These are phyloP conservation scores for Fusarium sarcochroum DNA, from an alignment of 2,329 filamentous ascomycete genomes.

Conservation along the genomic window DNA sequence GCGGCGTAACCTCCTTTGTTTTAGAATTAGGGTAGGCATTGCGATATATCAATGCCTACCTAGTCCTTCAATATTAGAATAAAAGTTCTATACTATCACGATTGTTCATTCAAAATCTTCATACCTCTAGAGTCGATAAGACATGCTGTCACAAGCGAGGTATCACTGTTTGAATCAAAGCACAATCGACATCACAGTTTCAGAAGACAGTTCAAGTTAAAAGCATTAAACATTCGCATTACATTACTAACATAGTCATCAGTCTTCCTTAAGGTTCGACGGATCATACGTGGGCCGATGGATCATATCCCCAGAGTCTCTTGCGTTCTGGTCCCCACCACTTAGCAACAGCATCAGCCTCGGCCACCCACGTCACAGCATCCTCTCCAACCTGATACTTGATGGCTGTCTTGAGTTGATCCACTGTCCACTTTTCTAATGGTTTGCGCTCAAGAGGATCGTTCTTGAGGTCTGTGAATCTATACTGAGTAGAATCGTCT, in stretches of 20 bases:
- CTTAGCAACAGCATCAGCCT: conserved; percentile 40
- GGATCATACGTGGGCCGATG: conserved; percentile 27
- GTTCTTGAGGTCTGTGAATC: conserved; percentile 50
- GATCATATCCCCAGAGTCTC: conserved; percentile 43
- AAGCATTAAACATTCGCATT: conserved; percentile 33
- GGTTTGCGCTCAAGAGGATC: conserved; percentile 51
- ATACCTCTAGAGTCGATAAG: no score
- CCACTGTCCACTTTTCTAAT: conserved; percentile 48
- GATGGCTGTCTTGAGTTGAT: conserved; percentile 41
- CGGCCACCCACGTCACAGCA: conserved; percentile 48
- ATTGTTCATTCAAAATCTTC: no score
- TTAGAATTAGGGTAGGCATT: neutral
- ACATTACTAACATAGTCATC: conserved; percentile 7
- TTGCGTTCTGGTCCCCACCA: conserved; percentile 46
- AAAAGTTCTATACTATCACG: no score
- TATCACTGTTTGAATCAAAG: no score
- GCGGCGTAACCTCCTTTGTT: conserved; percentile 8
- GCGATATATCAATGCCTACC: no score
- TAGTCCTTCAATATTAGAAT: no score
- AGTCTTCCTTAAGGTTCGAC: conserved; percentile 15
- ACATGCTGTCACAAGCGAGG: no score
- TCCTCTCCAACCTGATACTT: conserved; percentile 34
- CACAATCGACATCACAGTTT: neutral
- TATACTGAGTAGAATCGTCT: conserved; percentile 51
- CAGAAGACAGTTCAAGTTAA: neutral